Evolutionary conservation across 2,329 filamentous ascomycete genomes (phyloP).

Genomic region (Ophiostoma fasciatum): DNA sequence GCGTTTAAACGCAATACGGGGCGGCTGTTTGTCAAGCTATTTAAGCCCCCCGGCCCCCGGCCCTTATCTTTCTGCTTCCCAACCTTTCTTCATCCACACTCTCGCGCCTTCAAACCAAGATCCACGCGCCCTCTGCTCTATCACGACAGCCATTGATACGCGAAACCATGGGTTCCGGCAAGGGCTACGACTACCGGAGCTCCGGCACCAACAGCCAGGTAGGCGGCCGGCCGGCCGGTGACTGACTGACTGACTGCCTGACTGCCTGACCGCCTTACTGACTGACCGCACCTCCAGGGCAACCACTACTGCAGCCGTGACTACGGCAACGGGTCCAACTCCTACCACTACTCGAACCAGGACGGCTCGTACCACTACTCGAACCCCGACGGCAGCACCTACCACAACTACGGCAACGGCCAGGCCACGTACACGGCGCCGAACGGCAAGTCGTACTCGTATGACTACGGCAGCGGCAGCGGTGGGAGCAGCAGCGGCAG

Average conservation of each 20-base stretch:
- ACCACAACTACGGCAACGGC: constrained; percentile 48
- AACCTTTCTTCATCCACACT: too few relatives aligned
- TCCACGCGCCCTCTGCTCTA: too few relatives aligned
- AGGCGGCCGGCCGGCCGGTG: constrained; percentile 7
- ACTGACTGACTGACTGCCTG: too few relatives aligned
- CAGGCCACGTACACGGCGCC: constrained; percentile 45
- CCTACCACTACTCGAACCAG: constrained; percentile 55
- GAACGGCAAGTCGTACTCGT: constrained; percentile 21
- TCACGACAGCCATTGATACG: too few relatives aligned
- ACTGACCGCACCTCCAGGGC: constrained; percentile 41
- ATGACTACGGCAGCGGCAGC: constrained; percentile 12
- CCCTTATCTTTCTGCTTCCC: too few relatives aligned
- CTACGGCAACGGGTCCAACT: constrained; percentile 46
- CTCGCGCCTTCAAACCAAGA: neutral
- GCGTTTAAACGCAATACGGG: too few relatives aligned
- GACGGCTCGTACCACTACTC: constrained; percentile 61
- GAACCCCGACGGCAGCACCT: constrained; percentile 53
- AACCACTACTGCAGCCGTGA: constrained; percentile 54
- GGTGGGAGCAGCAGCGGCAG: constrained; percentile 3
- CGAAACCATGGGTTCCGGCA: constrained; percentile 8
- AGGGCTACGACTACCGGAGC: constrained; percentile 29
- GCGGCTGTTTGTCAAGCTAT: too few relatives aligned
- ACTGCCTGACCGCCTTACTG: too few relatives aligned
- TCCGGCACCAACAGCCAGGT: constrained; percentile 50
- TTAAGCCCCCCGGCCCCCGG: too few relatives aligned